These are phyloP conservation scores for Penicillium sp. DNA, from an alignment of 2,329 filamentous ascomycete genomes.

Conservation along the genomic window DNA sequence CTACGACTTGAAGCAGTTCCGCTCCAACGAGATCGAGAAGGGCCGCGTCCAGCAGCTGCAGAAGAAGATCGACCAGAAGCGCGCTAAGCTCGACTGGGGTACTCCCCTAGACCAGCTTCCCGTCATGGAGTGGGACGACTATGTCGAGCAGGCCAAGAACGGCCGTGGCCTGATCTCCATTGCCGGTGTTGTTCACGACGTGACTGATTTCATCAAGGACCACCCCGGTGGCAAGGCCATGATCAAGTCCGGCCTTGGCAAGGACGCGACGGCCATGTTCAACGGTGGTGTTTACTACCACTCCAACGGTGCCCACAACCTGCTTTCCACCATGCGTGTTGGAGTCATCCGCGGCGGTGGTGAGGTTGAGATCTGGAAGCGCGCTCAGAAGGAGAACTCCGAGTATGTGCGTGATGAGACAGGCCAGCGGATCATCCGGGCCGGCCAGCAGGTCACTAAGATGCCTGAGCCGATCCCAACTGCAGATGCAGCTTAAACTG, in stretches of 20 bases:
- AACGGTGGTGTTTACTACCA: constrained; percentile 89
- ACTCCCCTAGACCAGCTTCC: constrained; percentile 80
- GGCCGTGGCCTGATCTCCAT: constrained; percentile 74
- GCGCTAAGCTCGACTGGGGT: constrained; percentile 79
- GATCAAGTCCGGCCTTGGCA: constrained; percentile 77
- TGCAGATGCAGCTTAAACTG: constrained; percentile 68
- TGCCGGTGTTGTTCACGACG: constrained; percentile 82
- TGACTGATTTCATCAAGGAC: constrained; percentile 79
- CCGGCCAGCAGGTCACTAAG: constrained; percentile 81
- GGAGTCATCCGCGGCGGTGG: constrained; percentile 82
- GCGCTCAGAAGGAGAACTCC: constrained; percentile 73
- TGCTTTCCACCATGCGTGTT: constrained; percentile 82
- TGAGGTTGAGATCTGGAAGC: constrained; percentile 92
- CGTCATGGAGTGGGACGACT: constrained; percentile 83
- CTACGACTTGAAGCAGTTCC: constrained; percentile 87
- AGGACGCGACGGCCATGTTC: constrained; percentile 87
- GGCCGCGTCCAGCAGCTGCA: constrained; percentile 82
- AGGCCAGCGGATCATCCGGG: constrained; percentile 79
- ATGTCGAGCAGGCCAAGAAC: constrained; percentile 71
- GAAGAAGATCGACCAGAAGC: constrained; percentile 91
- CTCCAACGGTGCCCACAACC: constrained; percentile 85
- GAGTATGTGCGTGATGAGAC: constrained; percentile 75
- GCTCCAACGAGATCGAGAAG: constrained; percentile 88
- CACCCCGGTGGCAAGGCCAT: constrained; percentile 88
- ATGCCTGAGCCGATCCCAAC: constrained; percentile 74